Evolutionary conservation across 2,329 filamentous ascomycete species (phyloP).

Genomic region (Talaromyces sp.): DNA sequence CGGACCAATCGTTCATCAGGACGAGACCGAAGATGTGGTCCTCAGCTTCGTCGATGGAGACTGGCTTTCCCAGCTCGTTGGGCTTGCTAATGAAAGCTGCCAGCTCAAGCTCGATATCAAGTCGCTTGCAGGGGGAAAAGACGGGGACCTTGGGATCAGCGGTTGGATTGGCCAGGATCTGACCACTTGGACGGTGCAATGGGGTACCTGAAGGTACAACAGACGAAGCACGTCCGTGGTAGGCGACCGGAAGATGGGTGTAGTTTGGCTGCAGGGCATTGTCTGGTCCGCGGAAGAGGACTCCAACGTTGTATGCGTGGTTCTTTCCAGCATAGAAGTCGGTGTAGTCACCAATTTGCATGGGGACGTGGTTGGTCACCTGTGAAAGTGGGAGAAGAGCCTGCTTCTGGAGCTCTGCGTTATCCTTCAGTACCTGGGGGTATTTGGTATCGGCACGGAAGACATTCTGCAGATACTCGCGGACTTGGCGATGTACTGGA

Average conservation of each 20-base stretch:
- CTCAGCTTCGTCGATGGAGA: conserved; percentile 66
- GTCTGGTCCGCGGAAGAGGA: conserved; percentile 70
- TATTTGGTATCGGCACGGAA: conserved; percentile 63
- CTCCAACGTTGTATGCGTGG: conserved; percentile 73
- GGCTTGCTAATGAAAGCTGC: conserved; percentile 71
- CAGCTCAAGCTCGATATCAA: conserved; percentile 81
- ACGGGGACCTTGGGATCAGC: conserved; percentile 64
- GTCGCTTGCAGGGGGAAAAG: conserved; percentile 64
- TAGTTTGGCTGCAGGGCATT: conserved; percentile 82
- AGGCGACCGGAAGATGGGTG: conserved; percentile 77
- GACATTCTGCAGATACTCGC: conserved; percentile 69
- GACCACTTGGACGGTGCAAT: conserved; percentile 73
- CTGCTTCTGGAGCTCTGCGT: conserved; percentile 58
- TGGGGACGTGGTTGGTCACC: conserved; percentile 69
- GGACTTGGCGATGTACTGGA: conserved; percentile 67
- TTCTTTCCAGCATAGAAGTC: conserved; percentile 83
- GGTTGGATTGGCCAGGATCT: conserved; percentile 68
- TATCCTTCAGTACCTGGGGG: conserved; percentile 65
- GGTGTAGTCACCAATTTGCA: conserved; percentile 80
- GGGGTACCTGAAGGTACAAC: conserved; percentile 74
- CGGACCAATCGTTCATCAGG: conserved; percentile 85
- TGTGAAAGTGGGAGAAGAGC: conserved; percentile 62
- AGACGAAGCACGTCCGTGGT: conserved; percentile 77
- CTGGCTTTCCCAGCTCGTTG: conserved; percentile 66
- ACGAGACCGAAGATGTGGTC: conserved; percentile 78